Conservation (phyloP, 108 stramenopile genomes). For the Fistulifera pelliculosa region DNA sequence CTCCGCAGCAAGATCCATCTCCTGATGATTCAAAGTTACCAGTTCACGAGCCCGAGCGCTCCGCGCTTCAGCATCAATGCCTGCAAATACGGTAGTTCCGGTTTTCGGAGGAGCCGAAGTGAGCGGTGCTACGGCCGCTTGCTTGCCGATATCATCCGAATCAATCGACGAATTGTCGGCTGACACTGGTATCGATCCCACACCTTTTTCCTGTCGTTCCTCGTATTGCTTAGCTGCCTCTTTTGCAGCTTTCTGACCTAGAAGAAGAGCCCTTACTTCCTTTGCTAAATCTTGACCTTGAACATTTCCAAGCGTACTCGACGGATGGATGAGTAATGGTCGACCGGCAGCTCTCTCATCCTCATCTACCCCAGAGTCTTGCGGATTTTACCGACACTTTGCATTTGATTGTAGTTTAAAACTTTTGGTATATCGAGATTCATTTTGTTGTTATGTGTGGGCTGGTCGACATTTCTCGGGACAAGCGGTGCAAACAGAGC, state of each 20-base stretch:
- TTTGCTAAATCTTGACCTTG: slow-evolving; percentile 44
- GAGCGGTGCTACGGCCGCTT: neutral
- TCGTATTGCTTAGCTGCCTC: slow-evolving; percentile 11
- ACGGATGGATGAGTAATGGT: neutral
- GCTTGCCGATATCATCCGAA: slow-evolving; percentile 6
- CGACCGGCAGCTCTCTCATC: neutral
- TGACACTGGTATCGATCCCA: slow-evolving; percentile 6
- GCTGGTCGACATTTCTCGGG: neutral
- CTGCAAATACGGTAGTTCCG: slow-evolving; percentile 23
- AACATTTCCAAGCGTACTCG: slow-evolving; percentile 49
- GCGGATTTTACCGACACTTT: neutral
- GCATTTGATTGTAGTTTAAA: neutral
- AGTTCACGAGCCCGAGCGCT: slow-evolving; percentile 30
- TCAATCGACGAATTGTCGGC: slow-evolving; percentile 3
- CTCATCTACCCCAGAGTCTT: neutral
- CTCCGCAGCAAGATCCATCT: slow-evolving; percentile 10
- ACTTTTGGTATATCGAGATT: neutral
- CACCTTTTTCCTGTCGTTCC: neutral
- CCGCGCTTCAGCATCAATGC: slow-evolving; percentile 55
- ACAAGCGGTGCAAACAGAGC: slow-evolving; percentile 5
- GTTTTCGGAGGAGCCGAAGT: neutral
- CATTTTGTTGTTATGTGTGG: neutral
- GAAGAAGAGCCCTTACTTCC: slow-evolving; percentile 49
- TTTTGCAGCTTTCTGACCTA: slow-evolving; percentile 28
- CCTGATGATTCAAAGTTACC: slow-evolving; percentile 1